Evolutionary conservation across 169 alveolate genomes (phyloP).

Genomic region (Eimeria zaria): DNA sequence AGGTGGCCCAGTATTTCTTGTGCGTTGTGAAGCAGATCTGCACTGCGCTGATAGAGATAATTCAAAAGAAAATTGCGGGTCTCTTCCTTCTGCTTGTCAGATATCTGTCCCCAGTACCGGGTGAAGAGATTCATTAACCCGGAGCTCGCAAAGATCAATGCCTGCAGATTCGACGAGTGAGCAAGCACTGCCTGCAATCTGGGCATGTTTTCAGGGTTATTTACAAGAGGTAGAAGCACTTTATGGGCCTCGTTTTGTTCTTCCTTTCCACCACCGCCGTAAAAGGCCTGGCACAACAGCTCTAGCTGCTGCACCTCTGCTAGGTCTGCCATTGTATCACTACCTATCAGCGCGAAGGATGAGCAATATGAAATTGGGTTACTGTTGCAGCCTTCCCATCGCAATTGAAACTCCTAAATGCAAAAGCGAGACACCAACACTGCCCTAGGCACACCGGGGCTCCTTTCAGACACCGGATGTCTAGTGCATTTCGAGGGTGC

Average conservation of each 20-base stretch:
- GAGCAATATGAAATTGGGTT: slow-evolving; percentile 12
- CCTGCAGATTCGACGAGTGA: slow-evolving; percentile 88
- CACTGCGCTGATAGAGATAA: slow-evolving; percentile 95
- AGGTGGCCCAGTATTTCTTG: slow-evolving; percentile 95
- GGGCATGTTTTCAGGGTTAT: slow-evolving; percentile 87
- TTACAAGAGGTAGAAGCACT: slow-evolving; percentile 94
- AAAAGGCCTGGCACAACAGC: slow-evolving; percentile 87
- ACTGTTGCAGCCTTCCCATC: slow-evolving; percentile 67
- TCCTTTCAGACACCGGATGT: neutral
- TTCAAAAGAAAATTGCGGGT: slow-evolving; percentile 93
- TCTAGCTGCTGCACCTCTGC: slow-evolving; percentile 87
- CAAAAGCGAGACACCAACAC: slow-evolving; percentile 29
- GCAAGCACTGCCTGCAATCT: slow-evolving; percentile 89
- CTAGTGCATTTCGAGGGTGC: slow-evolving; percentile 45
- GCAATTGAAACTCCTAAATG: slow-evolving; percentile 14
- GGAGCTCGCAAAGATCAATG: slow-evolving; percentile 89
- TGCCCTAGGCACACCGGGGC: slow-evolving; percentile 64
- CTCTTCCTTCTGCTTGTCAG: slow-evolving; percentile 94
- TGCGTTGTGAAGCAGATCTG: slow-evolving; percentile 94
- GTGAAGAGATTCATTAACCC: slow-evolving; percentile 90
- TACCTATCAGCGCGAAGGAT: slow-evolving; percentile 39
- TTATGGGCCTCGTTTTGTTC: slow-evolving; percentile 96
- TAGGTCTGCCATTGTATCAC: slow-evolving; percentile 69
- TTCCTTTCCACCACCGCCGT: slow-evolving; percentile 82
- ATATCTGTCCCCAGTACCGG: slow-evolving; percentile 93